Conservation (phyloP, 2,329 filamentous ascomycete species). For the Botryotinia narcissicola region DNA sequence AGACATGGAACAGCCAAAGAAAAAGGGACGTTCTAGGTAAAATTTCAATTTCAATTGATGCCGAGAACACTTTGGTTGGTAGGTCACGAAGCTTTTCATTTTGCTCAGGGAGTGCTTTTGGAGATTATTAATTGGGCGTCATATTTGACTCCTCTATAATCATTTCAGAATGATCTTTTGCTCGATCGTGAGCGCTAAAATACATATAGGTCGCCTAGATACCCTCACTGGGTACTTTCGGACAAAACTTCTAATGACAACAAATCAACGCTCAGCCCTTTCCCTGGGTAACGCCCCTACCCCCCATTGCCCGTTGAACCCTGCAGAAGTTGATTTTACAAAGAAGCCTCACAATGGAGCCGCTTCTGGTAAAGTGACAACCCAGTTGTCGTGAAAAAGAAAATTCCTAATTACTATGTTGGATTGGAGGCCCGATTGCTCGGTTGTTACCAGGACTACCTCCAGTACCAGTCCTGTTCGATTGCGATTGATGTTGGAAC, state of each 20-base stretch:
- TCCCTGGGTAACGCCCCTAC: conserved; percentile 37
- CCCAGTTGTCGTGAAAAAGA: conserved; percentile 26
- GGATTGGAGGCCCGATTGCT: conserved; percentile 25
- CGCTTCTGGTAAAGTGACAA: conserved; percentile 17
- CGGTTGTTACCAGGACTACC: conserved; percentile 30
- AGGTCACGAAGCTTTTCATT: conserved; percentile 23
- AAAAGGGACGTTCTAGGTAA: conserved; percentile 29
- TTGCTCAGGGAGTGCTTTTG: conserved; percentile 11
- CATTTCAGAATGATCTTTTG: conserved; percentile 28
- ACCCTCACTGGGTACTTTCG: conserved; percentile 20
- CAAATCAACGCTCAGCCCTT: conserved; percentile 32
- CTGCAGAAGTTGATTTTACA: conserved; percentile 35
- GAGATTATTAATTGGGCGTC: conserved; percentile 14
- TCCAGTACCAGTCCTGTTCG: conserved; percentile 17
- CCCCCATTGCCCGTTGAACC: conserved; percentile 25
- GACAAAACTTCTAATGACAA: conserved; percentile 30
- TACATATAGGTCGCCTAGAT: conserved; percentile 34
- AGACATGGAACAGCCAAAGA: conserved; percentile 24
- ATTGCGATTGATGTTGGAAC: conserved; percentile 21
- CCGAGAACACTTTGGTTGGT: conserved; percentile 18
- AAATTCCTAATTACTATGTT: conserved; percentile 25
- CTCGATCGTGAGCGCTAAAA: conserved; percentile 30
- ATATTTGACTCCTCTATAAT: conserved; percentile 14
- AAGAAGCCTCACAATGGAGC: conserved; percentile 21
- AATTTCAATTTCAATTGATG: neutral